These are phyloP conservation scores for Tuber microsphaerosporum DNA, from an alignment of 495 filamentous ascomycete species.

Conservation along the genomic window DNA sequence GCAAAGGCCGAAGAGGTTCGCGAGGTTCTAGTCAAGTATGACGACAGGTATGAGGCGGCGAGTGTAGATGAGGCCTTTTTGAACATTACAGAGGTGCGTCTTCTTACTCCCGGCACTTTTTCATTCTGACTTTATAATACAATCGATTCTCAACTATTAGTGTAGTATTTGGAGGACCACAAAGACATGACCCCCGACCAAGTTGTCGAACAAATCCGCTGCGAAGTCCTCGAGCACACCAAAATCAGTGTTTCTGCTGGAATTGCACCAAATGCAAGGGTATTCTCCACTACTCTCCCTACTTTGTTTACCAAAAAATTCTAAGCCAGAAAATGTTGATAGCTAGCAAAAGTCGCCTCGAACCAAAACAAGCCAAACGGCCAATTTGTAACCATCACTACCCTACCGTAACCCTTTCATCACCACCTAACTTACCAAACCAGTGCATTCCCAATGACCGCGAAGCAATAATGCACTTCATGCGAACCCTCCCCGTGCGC, in stretches of 20 bases:
- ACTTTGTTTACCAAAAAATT: background rate
- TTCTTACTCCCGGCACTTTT: background rate
- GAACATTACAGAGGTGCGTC: conserved; percentile 62
- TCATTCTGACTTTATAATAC: background rate
- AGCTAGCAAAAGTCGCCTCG: conserved; percentile 86
- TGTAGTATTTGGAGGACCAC: conserved; percentile 64
- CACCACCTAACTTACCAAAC: background rate
- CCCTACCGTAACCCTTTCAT: background rate
- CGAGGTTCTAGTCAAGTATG: conserved; percentile 73
- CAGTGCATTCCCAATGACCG: conserved; percentile 60
- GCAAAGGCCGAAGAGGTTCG: conserved; percentile 86
- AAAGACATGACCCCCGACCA: conserved; percentile 58
- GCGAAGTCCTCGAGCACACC: conserved; percentile 66
- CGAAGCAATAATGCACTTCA: conserved; percentile 70
- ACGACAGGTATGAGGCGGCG: conserved; percentile 82
- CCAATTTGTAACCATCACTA: conserved; percentile 53
- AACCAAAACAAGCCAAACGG: conserved; percentile 97
- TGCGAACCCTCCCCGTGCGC: conserved; percentile 70
- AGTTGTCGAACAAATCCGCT: conserved; percentile 66
- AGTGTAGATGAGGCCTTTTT: conserved; percentile 95
- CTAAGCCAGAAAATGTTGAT: conserved; percentile 9
- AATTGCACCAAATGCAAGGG: conserved; percentile 78
- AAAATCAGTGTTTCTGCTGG: conserved; percentile 89
- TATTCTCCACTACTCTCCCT: conserved; percentile 4
- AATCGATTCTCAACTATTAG: background rate